Percentiles rank a stretch among this genome's conserved stretches.
These are phyloP conservation scores for Plasmodium malariae DNA, from an alignment of 169 alveolate species.

Conservation along the genomic window DNA sequence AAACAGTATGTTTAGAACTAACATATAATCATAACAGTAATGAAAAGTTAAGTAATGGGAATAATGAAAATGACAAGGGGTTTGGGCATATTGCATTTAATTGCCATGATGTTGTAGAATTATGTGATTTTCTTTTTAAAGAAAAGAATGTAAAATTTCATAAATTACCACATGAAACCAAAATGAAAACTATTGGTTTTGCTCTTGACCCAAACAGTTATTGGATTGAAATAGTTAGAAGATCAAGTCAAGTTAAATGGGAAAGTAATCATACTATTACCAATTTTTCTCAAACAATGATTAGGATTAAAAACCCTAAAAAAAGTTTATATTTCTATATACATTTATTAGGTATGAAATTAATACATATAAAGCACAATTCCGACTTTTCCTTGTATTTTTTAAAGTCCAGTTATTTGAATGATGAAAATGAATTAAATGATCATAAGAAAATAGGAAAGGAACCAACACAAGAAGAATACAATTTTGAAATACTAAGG, in stretches of 20 bases:
- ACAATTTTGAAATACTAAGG: slow-evolving; percentile 32
- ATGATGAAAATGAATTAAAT: neutral
- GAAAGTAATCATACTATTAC: slow-evolving; percentile 40
- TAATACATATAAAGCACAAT: slow-evolving; percentile 59
- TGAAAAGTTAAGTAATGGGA: slow-evolving; percentile 83
- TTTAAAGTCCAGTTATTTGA: slow-evolving; percentile 41
- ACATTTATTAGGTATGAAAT: slow-evolving; percentile 80
- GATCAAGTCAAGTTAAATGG: slow-evolving; percentile 78
- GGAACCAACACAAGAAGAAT: neutral
- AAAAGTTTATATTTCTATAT: slow-evolving; percentile 78
- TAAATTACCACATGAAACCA: slow-evolving; percentile 85
- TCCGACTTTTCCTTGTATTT: slow-evolving; percentile 66
- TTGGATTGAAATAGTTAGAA: slow-evolving; percentile 83
- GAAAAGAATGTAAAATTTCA: slow-evolving; percentile 79
- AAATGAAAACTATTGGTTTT: slow-evolving; percentile 85
- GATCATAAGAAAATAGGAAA: neutral
- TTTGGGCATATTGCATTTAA: slow-evolving; percentile 88
- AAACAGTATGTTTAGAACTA: slow-evolving; percentile 81
- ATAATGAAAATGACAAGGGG: slow-evolving; percentile 84
- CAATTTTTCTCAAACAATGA: slow-evolving; percentile 86
- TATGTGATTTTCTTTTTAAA: slow-evolving; percentile 48
- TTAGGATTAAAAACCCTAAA: slow-evolving; percentile 83
- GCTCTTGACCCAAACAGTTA: slow-evolving; percentile 87
- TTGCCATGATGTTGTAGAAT: slow-evolving; percentile 75
- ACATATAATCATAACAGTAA: slow-evolving; percentile 84